Base-by-base conservation (phyloP, 495 filamentous ascomycete species). In the Aspergillus biplanus region DNA sequence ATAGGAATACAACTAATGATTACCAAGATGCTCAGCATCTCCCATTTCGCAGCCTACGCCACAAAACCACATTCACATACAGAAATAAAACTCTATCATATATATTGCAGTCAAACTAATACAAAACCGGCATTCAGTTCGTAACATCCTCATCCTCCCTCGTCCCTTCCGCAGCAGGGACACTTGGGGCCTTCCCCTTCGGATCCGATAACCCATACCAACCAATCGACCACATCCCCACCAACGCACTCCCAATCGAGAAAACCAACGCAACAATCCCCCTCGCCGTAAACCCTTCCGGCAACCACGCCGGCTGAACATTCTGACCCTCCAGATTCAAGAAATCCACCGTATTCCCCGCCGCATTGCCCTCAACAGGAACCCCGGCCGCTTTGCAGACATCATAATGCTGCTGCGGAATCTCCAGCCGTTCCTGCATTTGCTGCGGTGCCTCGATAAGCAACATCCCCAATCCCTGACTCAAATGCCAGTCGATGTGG, bases 211-310 rank as follows among this genome's bases (percentile, higher is more conserved):
- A 71, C 0, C 85, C 89, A 71, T 90, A 96, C 83, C 87, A 87
- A 0, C 76, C 77, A 63, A 96, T 88, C 48, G 85, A 81, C 1
- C 73, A 82, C 46, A 92, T 78, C 5, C 92, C 92, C 12, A 91
- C 39, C 6, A 93, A 73, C 0, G 90, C 92, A 57, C 78, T 78
- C 0, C 93, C 48, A 57, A 77, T 73, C 69, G 88, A 92, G 64
- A 93, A 91, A 8, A 85, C 85, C 56, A 93, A 61, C 4, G 90
- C 89, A 0, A 90, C 85, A 48, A 90, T 88, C 0, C 92, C 92
- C n/a, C 80, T 75, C 0, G 87, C 64, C 11, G 87, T 91, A 67
- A 94, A 94, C 69, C 92, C 91, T 13, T 69, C 80, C 0, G 90
- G 90, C 18, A 96, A 63, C 52, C 78, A 82, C 0, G 63, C 72